phyloP scores from a whole-genome alignment of 306 rosid genomes.

The Medicago ruthenica region DNA sequence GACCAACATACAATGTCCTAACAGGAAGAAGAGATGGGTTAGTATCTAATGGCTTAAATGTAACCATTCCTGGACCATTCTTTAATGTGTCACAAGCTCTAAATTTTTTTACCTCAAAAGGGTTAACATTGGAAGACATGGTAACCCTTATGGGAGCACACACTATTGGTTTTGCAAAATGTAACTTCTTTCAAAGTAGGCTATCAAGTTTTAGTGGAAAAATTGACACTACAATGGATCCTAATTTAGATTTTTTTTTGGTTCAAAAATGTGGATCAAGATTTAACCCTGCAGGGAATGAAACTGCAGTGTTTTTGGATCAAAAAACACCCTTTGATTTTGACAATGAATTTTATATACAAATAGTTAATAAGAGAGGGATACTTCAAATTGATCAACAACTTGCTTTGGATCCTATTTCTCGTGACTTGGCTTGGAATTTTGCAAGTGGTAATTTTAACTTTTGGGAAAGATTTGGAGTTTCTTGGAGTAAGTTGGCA shows the following conservation, averaged over 20 bases:
- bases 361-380: conserved; percentile 48
- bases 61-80: conserved; percentile 52
- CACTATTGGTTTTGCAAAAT: conserved; percentile 65
- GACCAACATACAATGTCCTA: conserved; percentile 46
- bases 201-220: conserved; percentile 32
- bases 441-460: conserved; percentile 36
- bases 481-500: conserved; percentile 58
- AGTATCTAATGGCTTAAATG: conserved; percentile 36
- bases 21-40: conserved; percentile 63
- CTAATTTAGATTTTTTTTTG: conserved; percentile 40
- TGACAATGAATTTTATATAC: conserved; percentile 51
- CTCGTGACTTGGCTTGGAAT: conserved; percentile 37
- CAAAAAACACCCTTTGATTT: conserved; percentile 44
- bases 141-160: conserved; percentile 69
- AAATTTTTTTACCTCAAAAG: conserved; percentile 38
- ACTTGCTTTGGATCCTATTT: conserved; percentile 44
- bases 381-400: conserved; percentile 58
- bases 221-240: conserved; percentile 58
- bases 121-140: conserved; percentile 56
- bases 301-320: conserved; percentile 52
- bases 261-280: conserved; percentile 14
- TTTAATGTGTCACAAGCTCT: conserved; percentile 40
- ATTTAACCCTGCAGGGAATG: neutral
- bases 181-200: conserved; percentile 45
- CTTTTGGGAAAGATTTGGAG: conserved; percentile 47